These are phyloP conservation scores for Mycena rosella DNA, from an alignment of 768 basidiomycete genomes.

Conservation along the genomic window DNA sequence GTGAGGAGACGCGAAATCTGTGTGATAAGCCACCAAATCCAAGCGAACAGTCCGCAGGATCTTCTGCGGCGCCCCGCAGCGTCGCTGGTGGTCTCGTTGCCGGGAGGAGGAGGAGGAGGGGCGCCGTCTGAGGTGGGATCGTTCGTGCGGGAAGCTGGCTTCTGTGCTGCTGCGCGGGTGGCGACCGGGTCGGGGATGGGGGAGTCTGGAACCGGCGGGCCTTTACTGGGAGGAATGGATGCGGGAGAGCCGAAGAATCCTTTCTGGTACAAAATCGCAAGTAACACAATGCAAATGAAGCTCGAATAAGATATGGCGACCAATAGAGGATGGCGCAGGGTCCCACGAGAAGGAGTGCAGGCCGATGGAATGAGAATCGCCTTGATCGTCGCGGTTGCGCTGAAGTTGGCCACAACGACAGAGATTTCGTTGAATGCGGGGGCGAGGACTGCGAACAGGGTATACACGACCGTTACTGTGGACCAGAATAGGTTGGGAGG, in stretches of 20 bases:
- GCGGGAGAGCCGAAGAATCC: not conserved
- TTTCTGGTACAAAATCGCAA: not conserved
- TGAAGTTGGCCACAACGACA: not conserved
- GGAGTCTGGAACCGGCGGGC: not conserved
- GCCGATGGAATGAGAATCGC: not conserved
- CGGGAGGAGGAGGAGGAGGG: constrained; percentile 17
- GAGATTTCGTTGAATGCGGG: too few relatives aligned
- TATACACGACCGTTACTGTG: too few relatives aligned
- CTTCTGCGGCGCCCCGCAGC: not conserved
- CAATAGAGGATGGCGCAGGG: not conserved
- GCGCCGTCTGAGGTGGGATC: not conserved
- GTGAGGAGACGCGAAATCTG: not conserved
- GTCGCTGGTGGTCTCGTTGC: constrained; percentile 3
- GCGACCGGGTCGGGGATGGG: not conserved
- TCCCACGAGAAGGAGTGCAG: not conserved
- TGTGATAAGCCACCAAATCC: not conserved
- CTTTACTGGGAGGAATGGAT: not conserved
- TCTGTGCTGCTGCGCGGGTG: not conserved
- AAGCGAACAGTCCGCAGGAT: not conserved
- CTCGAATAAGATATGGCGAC: not conserved
- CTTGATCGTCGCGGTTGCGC: not conserved
- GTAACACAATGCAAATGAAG: not conserved
- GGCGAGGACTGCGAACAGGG: too few relatives aligned
- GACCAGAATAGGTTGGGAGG: too few relatives aligned
- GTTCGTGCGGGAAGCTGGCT: not conserved